Percentiles rank a stretch among this genome's conserved stretches.
phyloP scores from a whole-genome alignment of 208 protist species.

The Angomonas desouzai region DNA sequence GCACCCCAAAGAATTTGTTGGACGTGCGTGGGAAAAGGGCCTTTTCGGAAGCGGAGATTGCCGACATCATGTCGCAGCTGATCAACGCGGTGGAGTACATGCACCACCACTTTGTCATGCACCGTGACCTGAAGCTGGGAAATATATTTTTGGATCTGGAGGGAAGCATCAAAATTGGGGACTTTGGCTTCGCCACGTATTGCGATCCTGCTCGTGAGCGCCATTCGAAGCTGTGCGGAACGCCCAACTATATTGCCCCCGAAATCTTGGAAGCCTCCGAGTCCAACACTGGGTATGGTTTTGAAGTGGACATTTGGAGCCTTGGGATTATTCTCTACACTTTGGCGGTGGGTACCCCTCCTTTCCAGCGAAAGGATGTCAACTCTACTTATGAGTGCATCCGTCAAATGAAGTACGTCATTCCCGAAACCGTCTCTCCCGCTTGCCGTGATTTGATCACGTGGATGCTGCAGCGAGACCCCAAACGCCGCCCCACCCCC shows the following conservation, averaged over 20 bases:
- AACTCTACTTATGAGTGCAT: conserved; percentile 59
- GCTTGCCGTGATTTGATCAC: conserved; percentile 79
- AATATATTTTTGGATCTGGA: conserved; percentile 86
- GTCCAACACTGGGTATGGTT: conserved; percentile 70
- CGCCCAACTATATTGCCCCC: conserved; percentile 96
- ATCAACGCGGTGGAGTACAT: conserved; percentile 82
- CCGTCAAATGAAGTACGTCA: conserved; percentile 51
- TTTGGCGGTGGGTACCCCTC: conserved; percentile 73
- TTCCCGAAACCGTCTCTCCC: conserved; percentile 47
- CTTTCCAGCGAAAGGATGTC: conserved; percentile 77
- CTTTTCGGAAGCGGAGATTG: conserved; percentile 47
- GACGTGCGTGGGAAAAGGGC: conserved; percentile 34
- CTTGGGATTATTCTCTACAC: conserved; percentile 92
- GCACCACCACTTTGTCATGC: conserved; percentile 54
- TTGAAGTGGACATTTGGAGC: conserved; percentile 94
- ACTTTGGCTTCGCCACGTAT: conserved; percentile 91
- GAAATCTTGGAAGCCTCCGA: conserved; percentile 64
- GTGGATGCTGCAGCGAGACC: conserved; percentile 68
- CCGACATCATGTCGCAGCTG: conserved; percentile 86
- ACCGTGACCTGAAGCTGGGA: conserved; percentile 90
- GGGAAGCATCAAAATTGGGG: conserved; percentile 85
- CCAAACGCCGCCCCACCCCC: conserved; percentile 36
- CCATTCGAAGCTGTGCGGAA: conserved; percentile 90
- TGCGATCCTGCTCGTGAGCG: conserved; percentile 13
- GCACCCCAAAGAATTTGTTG: conserved; percentile 44